Base-by-base conservation (phyloP, 352 stramenopile genomes). In the Aphanomyces astaci region DNA sequence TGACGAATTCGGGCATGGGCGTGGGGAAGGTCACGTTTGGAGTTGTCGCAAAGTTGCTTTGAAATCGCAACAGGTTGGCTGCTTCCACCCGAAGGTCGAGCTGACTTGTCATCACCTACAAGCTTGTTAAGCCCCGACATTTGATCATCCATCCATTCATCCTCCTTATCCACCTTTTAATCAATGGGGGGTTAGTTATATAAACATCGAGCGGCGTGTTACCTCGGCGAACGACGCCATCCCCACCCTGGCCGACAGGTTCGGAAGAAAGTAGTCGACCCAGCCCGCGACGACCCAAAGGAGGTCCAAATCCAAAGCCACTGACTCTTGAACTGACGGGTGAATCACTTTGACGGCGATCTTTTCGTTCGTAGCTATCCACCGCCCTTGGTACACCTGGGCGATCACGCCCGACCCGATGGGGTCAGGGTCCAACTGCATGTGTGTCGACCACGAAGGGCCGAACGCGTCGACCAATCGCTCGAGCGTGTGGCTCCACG, bases 301-400 rank as follows among this genome's bases (percentile, higher is more conserved):
- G 17, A 96, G 70, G 24, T 86, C 78, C 32, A 98, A 75, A 75
- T 98, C 96, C 46, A 92, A 70, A 55, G 94, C 79, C 0, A 98
- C 83, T 45, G 92, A 75, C 62, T 81, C 53, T 52, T 90, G 86
- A 32, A 98, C 92, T 28, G 91, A 78, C 4, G 94, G 94, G 71
- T 98, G 94, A 32, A 98, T 86, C 0, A 98, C 87, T 64, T 98
- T 98, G 11, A 98, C 79, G 1, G 94, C 93, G 27, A 98, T 85
- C 32, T 93, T 78, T 36, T 74, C 75, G 28, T 46, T 64, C 1
- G 78, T 90, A 4, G 69, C 56, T n/a, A 72, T 66, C 17, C 98
- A 76, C 17, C 71, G 87, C 13, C 86, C 94, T 59, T 79, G 75
- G 79, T 98, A 97, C 2, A 98, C 96, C 75, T 98, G 94, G 1